Base-by-base conservation (phyloP, 305 asterid species). In the Fraxinus sp. region DNA sequence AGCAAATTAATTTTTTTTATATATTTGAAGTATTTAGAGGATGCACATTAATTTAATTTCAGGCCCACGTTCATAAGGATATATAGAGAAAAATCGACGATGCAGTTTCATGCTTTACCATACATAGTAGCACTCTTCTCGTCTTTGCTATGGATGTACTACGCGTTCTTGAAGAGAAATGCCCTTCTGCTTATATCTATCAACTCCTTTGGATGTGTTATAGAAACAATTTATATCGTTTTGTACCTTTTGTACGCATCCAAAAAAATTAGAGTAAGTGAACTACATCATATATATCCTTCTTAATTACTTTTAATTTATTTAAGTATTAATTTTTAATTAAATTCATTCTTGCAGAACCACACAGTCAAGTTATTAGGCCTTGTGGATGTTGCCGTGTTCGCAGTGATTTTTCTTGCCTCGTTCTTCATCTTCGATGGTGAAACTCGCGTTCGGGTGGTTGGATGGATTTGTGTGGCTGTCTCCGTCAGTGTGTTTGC, bases 401-500 rank as follows among this genome's bases (percentile, higher is more conserved):
- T 88, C 8, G 78, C 80, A 3, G 10, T 76, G 28, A 88, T 91
- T 11, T 90, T 92, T 74, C 13, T 87, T 9, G 3, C 86, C 80
- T 84, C 95, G 1, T 79, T 85, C 81, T 91, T 88, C 82, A 52
- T 41, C 5, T 80, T 92, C 71, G 16, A 81, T 2, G 71, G 30
- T 7, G 71, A 16, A 0, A 6, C 14, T 9, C 88, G 94, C 20
- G 80, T 82, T 1, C 76, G 32, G 1, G 88, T 91, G 3, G 97
- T 93, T 18, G 97, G 97, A 41, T 93, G 97, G 97, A 83, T 92
- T 41, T 91, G 93, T 72, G 93, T 92, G 64, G 92, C 84, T 28
- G 76, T 92, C n/a, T 91, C 97, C 5, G 87, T 90, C 20, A 49
- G 86, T 70, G 97, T 92, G 36, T 93, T 93, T 30, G 95, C 91